Percentiles rank a stretch among this genome's conserved stretches.
These are phyloP conservation scores for Gardenia jasminoides DNA, from an alignment of 257 asterid species.

Conservation along the genomic window DNA sequence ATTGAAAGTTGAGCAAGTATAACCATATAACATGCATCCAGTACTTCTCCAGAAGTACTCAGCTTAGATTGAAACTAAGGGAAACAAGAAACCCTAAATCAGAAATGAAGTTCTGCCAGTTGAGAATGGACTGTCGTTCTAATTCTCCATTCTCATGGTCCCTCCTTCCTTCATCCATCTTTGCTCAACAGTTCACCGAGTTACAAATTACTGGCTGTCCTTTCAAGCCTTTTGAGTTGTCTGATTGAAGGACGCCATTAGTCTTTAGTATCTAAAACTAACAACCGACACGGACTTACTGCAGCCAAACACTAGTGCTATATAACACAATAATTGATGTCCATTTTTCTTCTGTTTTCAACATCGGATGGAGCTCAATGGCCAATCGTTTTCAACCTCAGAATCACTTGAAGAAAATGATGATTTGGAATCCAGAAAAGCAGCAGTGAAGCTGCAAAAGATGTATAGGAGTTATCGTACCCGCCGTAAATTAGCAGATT, in stretches of 20 bases:
- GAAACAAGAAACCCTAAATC: neutral
- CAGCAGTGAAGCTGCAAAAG: slow-evolving; percentile 33
- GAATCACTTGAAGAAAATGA: slow-evolving; percentile 8
- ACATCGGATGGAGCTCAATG: slow-evolving; percentile 2
- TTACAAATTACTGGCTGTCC: neutral
- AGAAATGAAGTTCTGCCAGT: too few species aligned
- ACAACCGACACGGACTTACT: too few species aligned
- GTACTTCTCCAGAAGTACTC: neutral
- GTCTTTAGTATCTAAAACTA: too few species aligned
- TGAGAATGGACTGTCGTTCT: neutral
- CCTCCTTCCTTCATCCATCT: neutral
- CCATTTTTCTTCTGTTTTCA: neutral
- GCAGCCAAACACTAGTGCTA: neutral
- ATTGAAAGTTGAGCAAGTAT: too few species aligned
- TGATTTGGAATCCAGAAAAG: slow-evolving; percentile 13
- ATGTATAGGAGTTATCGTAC: slow-evolving; percentile 40
- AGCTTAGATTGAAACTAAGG: neutral
- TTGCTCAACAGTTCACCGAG: slow-evolving; percentile 3
- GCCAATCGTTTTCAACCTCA: neutral
- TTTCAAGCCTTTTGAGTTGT: slow-evolving; percentile 1
- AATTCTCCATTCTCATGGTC: neutral
- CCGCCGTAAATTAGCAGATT: slow-evolving; percentile 35
- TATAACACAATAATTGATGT: neutral
- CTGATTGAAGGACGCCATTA: too few species aligned
- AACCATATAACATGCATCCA: too few species aligned